Evolutionary conservation across 176 grass and related monocot species (phyloP), one percentile per base, ranked within the genome.

Genomic region (Tuctoria greenei): DNA sequence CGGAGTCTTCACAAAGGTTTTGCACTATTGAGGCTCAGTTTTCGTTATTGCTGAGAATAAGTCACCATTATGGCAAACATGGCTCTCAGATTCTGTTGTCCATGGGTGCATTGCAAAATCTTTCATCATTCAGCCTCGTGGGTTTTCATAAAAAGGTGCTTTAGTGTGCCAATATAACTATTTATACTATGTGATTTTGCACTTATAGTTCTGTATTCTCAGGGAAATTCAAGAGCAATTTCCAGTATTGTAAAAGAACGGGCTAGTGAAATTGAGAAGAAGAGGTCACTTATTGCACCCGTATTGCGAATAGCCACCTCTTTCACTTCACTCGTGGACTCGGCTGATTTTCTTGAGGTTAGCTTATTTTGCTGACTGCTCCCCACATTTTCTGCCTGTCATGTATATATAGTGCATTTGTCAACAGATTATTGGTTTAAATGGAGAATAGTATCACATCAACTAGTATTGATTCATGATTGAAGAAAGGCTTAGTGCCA

Each of bases 21-120:
- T 94, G 79, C 72, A 93, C 88, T 58, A 68, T 93, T 11, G 95
- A 94, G 56, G 91, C 95, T 76, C 88, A 92, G 62, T 74, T 98
- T 61, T 98, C 95, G 49, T 90, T 98, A 63, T 76, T 98, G 60
- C 62, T 98, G 55, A 94, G 91, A 98, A 83, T 98, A 64, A 89
- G 91, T 75, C 76, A 94, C 75, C 90, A 86, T 44, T 93, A 93
- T 88, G 86, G 89, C 37, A 98, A 94, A 63, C 82, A 94, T 76
- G 91, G 95, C 56, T 64, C 88, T 86, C 95, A 94, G 60, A 98
- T 98, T 88, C 76, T 98, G 12, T 83, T 93, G 64, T 93, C 89
- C 42, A 93, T 98, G 95, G 84, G 91, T 75, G 79, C 89, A 62
- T 73, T 98, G 44, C 88, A 98, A 75, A 81, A 98, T 81, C 91